Evolutionary conservation across 306 rosid species (phyloP).

Genomic region (Hippophae tibetana): DNA sequence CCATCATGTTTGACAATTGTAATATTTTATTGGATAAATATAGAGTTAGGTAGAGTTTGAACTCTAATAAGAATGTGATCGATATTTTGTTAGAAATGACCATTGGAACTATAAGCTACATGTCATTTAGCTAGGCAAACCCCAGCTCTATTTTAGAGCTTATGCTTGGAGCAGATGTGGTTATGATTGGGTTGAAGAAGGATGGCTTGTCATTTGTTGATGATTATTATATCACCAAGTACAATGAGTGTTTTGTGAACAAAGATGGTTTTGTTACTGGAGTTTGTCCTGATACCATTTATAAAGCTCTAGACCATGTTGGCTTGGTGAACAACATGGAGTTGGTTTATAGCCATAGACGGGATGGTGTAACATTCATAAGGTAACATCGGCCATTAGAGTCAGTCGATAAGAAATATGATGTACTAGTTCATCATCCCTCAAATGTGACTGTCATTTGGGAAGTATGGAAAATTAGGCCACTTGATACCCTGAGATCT

Average conservation of each 20-base stretch:
- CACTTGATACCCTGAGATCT: slow-evolving; percentile 59
- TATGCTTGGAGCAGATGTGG: slow-evolving; percentile 81
- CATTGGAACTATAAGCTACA: slow-evolving; percentile 51
- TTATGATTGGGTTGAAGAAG: slow-evolving; percentile 57
- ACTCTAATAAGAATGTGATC: slow-evolving; percentile 32
- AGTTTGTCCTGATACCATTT: slow-evolving; percentile 77
- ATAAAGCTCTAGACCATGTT: slow-evolving; percentile 29
- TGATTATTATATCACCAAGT: slow-evolving; percentile 61
- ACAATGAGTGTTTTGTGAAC: slow-evolving; percentile 46
- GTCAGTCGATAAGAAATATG: slow-evolving; percentile 43
- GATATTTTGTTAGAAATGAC: slow-evolving; percentile 78
- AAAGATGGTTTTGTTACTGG: slow-evolving; percentile 48
- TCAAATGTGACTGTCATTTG: slow-evolving; percentile 67
- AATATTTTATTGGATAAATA: slow-evolving; percentile 41
- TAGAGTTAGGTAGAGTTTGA: slow-evolving; percentile 74
- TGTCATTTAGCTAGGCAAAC: slow-evolving; percentile 90
- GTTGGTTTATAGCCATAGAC: slow-evolving; percentile 64
- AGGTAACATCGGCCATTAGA: slow-evolving; percentile 60
- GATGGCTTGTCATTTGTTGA: slow-evolving; percentile 67
- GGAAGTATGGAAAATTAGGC: slow-evolving; percentile 65
- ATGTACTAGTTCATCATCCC: slow-evolving; percentile 41
- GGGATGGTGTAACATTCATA: slow-evolving; percentile 63
- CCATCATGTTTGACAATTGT: slow-evolving; percentile 65
- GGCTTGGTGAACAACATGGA: slow-evolving; percentile 44
- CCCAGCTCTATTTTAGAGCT: slow-evolving; percentile 36